Base-by-base conservation (phyloP, 225 moss, liverwort and hornwort species). In the Bryum argenteum region DNA sequence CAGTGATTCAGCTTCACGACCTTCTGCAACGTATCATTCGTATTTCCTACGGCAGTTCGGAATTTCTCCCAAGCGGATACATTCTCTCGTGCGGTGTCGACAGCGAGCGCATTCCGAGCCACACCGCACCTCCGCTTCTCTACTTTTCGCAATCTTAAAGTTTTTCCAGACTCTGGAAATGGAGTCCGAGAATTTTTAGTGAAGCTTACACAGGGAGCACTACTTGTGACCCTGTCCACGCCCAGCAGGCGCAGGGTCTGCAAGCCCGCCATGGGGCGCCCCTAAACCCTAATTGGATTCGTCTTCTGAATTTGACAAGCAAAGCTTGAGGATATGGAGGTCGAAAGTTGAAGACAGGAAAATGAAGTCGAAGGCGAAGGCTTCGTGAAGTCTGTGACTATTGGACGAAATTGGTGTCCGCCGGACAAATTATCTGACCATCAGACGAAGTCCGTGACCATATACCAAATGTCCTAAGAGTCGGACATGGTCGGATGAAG, bases 1-100 rank as follows among this genome's bases (percentile, higher is more conserved):
- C 94, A 94, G 48, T 92, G 80, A 43, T 98, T 94, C 45, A 98
- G 78, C 66, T 81, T 92, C 63, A 92, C 81, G 59, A 76, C 88
- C 54, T 90, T 88, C 71, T 81, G 80, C 82, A 86, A 54, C 54
- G 82, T 87, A n/a, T 79, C 77, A 56, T 84, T 87, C 15, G 82
- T 37, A 54, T 86, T 84, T 8, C 65, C 75, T 18, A 78, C 41
- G 19, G 77, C 81, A 2, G 71, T 82, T 45, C 91, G 80, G 42
- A 86, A 66, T 40, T 40, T 86, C 18, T 66, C 62, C 86, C 83
- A 83, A 40, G 67, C 16, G 16, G 83, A 87, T 9, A 76, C 1
- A 9, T 16, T 45, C 58, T 73, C 75, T 50, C 41, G 12, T 12
- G 54, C 54, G 50, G 73, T 57, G 37, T 78, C 83, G 70, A 87